Base-by-base conservation (phyloP, 345 rosid genomes). In the Lepidium sativum region DNA sequence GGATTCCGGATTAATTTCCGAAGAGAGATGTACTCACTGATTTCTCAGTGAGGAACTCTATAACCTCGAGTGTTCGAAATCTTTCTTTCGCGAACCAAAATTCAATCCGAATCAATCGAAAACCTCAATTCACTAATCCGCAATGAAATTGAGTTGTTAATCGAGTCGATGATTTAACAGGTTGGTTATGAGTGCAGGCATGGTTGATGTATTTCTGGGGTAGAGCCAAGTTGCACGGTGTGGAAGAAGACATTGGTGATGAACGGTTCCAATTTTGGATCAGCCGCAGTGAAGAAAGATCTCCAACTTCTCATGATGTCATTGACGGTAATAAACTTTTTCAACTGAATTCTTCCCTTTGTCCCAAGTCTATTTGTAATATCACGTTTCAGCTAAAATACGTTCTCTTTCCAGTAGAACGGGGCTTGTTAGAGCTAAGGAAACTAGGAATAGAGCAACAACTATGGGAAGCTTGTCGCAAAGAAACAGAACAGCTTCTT, bases 401-500 rank as follows among this genome's bases (percentile, higher is more conserved):
- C 34, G 45, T 12, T 52, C 8, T 14, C 4, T 17, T 38, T 41
- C 64, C 83, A 91, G 98, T 88, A 54, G 90, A 91, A 74, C 74
- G 96, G 63, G 95, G 92, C 5, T 61, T 86, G 63, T 31, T 77
- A 65, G 96, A 88, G 81, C 80, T 91, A 69, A 78, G 85, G 83
- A 91, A 91, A 78, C 79, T 91, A 69, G 86, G 90, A 60, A 82
- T 91, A 52, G 95, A 91, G 73, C 92, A 81, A 56, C 95, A 85
- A 65, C 76, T 91, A 3, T 91, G 98, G 96, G 92, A 86, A 85
- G 92, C 96, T 20, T 86, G 92, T 65, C 80, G 98, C 64, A 82
- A 66, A 73, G 91, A 84, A 70, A 83, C 73, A 34, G 88, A 83
- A 59, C 80, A 69, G 13, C 75, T 9, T 15, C 25, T 2, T 11